Evolutionary conservation across 352 stramenopile species (phyloP), one percentile per base, ranked within the genome.

Genomic region (Pythium grandisporangium): DNA sequence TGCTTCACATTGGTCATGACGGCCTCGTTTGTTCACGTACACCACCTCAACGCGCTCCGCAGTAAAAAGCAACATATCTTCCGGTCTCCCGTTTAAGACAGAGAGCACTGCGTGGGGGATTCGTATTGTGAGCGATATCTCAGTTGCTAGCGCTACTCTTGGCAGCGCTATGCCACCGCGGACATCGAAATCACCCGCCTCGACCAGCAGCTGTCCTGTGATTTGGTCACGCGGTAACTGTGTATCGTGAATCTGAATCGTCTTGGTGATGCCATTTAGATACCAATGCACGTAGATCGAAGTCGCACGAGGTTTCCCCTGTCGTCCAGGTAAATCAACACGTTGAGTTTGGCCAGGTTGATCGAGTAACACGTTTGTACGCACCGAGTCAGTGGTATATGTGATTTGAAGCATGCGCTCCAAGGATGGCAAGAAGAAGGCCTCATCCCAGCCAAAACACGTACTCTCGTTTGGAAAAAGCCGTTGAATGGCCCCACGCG

Each of bases 401-500:
- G 62, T 70, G 21, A 89, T 69, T 37, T 61, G 55, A 13, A 93
- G 40, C 11, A 80, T 57, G 26, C 80, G 75, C 20, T 86, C 67
- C 5, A 84, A 45, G 0, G 70, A 78, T 12, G 84, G 68, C 29
- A 86, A 48, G 48, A 80, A 88, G 46, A 71, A 93, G 0, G 72
- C 68, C 69, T 92, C 79, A 32, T 94, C 80, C 82, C 82, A 94
- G 0, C 82, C 80, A 55, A 94, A 93, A 37, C 68, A 89, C 17
- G 63, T 44, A 22, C 55, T 85, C 43, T 92, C 66, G 11, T 66
- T 70, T n/a, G 80, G 68, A n/a, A 78, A 58, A 0, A 93, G 40
- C 0, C 74, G 64, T 45, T 87, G 74, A 20, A 66, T 78, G 3
- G 88, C 70, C 6, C 74, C 74, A 30, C 75, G 78, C 53, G 73